Conservation (phyloP, 805 yeast species). For the Schizosaccharomyces osmophilus region DNA sequence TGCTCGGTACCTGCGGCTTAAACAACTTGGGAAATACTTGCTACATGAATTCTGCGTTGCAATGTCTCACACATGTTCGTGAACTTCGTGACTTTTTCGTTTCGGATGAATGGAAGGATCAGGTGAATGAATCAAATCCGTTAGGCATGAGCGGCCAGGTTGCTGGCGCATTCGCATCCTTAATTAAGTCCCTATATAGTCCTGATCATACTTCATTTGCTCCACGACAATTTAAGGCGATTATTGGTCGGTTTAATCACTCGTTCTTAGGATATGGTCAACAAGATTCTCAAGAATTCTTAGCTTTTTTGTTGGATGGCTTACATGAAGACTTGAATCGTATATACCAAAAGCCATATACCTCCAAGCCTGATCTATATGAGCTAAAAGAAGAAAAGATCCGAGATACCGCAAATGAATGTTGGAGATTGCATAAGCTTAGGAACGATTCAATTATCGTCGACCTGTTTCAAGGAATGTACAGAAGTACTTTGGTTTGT, state of each 20-base stretch:
- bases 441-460: slow-evolving; percentile 68
- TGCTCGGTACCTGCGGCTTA: slow-evolving; percentile 32
- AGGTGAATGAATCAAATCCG: slow-evolving; percentile 55
- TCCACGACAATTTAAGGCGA: not conserved
- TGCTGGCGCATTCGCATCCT: slow-evolving; percentile 47
- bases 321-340: slow-evolving; percentile 81
- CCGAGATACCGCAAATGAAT: slow-evolving; percentile 34
- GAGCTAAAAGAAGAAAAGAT: slow-evolving; percentile 27
- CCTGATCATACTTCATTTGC: not conserved
- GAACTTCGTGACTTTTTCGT: slow-evolving; percentile 57
- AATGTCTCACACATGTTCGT: slow-evolving; percentile 68
- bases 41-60: slow-evolving; percentile 85
- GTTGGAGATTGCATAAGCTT: slow-evolving; percentile 58
- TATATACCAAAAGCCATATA: slow-evolving; percentile 55
- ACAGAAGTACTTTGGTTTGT: slow-evolving; percentile 71
- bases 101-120: slow-evolving; percentile 31
- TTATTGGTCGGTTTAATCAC: slow-evolving; percentile 13
- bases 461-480: slow-evolving; percentile 74
- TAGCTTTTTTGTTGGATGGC: slow-evolving; percentile 68
- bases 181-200: slow-evolving; percentile 35
- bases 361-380: slow-evolving; percentile 63
- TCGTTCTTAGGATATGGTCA: slow-evolving; percentile 56
- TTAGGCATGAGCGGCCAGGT: slow-evolving; percentile 65
- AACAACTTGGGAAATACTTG: slow-evolving; percentile 72
- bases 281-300: slow-evolving; percentile 84